Conservation (phyloP, 169 alveolate species). For the Miamiensis avidus region DNA sequence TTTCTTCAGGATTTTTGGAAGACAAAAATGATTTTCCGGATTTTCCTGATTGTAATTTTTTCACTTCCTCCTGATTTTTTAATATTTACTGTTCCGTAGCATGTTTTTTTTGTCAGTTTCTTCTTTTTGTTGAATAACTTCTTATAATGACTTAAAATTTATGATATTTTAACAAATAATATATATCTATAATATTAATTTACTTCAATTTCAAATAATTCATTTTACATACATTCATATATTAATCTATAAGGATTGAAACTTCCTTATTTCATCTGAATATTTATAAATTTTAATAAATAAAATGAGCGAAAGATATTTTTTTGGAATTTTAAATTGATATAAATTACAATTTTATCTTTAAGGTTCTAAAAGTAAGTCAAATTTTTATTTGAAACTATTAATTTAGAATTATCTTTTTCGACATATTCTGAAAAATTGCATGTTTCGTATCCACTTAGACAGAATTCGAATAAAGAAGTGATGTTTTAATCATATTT, state of each 20-base stretch:
- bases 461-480: not conserved
- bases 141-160: too few species aligned
- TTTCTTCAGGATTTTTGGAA: not conserved
- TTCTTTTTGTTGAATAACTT: too few species aligned
- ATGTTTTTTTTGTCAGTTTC: too few species aligned
- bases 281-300: too few species aligned
- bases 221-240: not conserved
- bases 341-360: not conserved
- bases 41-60: too few species aligned
- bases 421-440: not conserved
- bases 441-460: not conserved
- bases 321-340: too few species aligned
- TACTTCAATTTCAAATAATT: not conserved
- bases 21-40: not conserved
- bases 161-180: too few species aligned
- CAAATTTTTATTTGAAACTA: not conserved
- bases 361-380: not conserved
- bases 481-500: not conserved
- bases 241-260: not conserved
- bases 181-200: too few species aligned
- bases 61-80: too few species aligned
- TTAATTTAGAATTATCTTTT: not conserved
- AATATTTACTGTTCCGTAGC: too few species aligned
- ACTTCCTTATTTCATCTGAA: not conserved
- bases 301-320: too few species aligned